phyloP scores from a whole-genome alignment of 495 filamentous ascomycete genomes.

The Xylaria acuta region DNA sequence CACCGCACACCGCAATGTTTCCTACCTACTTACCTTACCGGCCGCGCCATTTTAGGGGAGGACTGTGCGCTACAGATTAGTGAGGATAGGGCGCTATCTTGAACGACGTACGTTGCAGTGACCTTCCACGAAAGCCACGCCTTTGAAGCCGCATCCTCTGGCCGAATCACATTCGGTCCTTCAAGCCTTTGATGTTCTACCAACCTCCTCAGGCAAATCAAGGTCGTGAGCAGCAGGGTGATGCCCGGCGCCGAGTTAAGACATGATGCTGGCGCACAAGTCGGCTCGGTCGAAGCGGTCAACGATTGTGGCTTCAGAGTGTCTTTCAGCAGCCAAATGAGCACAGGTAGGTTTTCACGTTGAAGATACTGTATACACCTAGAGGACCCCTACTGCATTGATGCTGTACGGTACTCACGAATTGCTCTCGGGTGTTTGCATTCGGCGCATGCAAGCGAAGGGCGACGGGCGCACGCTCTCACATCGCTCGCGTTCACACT shows the following conservation, averaged over 20 bases:
- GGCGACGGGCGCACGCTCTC: neutral
- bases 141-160: neutral
- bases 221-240: neutral
- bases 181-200: neutral
- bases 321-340: neutral
- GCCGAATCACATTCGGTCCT: neutral
- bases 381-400: neutral
- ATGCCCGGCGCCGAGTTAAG: neutral
- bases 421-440: neutral
- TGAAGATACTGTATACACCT: neutral
- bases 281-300: neutral
- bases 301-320: neutral
- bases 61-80: neutral
- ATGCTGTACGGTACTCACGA: neutral
- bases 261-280: neutral
- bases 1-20: conserved; percentile 18
- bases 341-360: neutral
- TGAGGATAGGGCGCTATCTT: neutral
- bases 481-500: neutral
- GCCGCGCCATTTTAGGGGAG: neutral
- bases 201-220: neutral
- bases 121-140: neutral
- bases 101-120: neutral
- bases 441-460: neutral
- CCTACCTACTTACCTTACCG: neutral